These are phyloP conservation scores for Mercurialis annua DNA, from an alignment of 345 rosid genomes.

Conservation along the genomic window DNA sequence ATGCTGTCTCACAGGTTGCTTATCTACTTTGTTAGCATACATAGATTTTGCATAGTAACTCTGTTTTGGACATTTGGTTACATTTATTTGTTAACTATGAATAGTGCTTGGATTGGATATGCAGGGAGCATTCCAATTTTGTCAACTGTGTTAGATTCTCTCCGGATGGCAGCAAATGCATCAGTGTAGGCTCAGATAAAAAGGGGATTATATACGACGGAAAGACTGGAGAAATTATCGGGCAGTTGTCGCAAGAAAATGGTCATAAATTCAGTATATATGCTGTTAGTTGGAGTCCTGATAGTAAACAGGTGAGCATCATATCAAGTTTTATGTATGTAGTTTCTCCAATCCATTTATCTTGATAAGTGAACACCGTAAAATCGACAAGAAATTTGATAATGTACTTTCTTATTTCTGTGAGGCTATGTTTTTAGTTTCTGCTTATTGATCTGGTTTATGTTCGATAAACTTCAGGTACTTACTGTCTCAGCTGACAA, in stretches of 20 bases:
- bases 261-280: constrained; percentile 88
- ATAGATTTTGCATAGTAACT: not conserved
- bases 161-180: constrained; percentile 89
- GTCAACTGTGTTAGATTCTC: constrained; percentile 91
- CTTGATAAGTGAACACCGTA: too few relatives aligned
- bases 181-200: constrained; percentile 89
- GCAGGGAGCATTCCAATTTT: constrained; percentile 90
- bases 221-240: constrained; percentile 70
- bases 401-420: not conserved
- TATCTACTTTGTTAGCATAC: not conserved
- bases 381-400: not conserved
- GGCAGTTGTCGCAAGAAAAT: constrained; percentile 62
- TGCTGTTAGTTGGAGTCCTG: constrained; percentile 91
- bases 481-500: constrained; percentile 95
- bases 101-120: constrained; percentile 21
- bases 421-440: too few relatives aligned
- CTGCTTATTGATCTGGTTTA: not conserved
- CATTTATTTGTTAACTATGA: not conserved
- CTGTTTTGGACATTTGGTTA: constrained; percentile 4
- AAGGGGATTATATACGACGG: constrained; percentile 80
- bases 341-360: not conserved
- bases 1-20: constrained; percentile 72
- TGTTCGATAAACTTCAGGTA: constrained; percentile 39
- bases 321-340: not conserved
- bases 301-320: constrained; percentile 66